Conservation (phyloP, 495 filamentous ascomycete species). For the Talaromyces ruber region DNA sequence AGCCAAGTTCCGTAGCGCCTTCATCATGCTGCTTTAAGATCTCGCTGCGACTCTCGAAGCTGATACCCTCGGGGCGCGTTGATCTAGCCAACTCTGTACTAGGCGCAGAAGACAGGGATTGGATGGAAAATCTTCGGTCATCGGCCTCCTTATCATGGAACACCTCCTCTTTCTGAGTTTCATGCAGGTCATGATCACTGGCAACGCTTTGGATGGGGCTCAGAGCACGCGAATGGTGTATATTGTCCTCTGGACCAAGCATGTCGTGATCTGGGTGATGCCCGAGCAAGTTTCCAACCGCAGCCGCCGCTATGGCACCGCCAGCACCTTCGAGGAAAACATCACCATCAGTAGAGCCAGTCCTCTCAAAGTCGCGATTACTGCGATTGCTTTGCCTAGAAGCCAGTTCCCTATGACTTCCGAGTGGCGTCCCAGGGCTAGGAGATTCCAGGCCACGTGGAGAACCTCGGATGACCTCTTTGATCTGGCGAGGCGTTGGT, state of each 20-base stretch:
- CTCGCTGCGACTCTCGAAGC: conserved; percentile 38
- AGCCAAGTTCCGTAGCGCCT: conserved; percentile 27
- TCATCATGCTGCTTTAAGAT: conserved; percentile 30
- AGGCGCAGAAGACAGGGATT: conserved; percentile 44
- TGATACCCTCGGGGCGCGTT: conserved; percentile 43
- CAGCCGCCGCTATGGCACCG: conserved; percentile 37
- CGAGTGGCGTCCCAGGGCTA: conserved; percentile 38
- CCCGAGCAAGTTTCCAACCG: conserved; percentile 34
- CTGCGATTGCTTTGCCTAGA: conserved; percentile 53
- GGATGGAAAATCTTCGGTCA: conserved; percentile 39
- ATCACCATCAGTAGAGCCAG: conserved; percentile 38
- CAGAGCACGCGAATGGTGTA: conserved; percentile 51
- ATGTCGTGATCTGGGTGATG: conserved; percentile 26
- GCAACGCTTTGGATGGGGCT: conserved; percentile 88
- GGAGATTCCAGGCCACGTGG: conserved; percentile 44
- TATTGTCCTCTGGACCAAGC: conserved; percentile 36
- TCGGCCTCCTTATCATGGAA: conserved; percentile 20
- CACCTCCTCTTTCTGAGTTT: conserved; percentile 11
- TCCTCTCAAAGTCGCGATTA: conserved; percentile 37
- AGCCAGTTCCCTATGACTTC: conserved; percentile 38
- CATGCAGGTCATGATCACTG: conserved; percentile 40
- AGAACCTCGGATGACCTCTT: conserved; percentile 48
- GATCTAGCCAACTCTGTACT: conserved; percentile 45
- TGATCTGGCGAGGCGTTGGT: conserved; percentile 38
- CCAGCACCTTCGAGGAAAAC: conserved; percentile 24